These are phyloP conservation scores for Asterochloris erici DNA, from an alignment of 139 green algal genomes.

Conservation along the genomic window DNA sequence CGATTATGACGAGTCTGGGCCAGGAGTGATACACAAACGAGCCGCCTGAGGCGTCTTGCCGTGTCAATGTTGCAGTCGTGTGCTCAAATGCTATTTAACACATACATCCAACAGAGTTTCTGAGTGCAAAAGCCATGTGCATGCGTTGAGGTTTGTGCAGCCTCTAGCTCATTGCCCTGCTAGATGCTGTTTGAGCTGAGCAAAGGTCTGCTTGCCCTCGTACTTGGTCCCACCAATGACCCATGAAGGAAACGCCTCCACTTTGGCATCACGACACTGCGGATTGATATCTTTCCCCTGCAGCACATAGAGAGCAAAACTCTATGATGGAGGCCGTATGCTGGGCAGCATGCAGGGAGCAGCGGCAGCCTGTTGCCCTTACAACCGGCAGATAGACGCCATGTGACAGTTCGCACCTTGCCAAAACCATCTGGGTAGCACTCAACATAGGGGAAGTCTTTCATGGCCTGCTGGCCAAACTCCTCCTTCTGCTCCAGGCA, in stretches of 20 bases:
- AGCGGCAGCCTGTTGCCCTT: not conserved
- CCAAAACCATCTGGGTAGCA: constrained; percentile 94
- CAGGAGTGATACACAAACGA: constrained; percentile 61
- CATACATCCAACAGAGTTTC: not conserved
- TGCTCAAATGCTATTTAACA: not conserved
- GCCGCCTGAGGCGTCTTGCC: not conserved
- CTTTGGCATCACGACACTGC: constrained; percentile 68
- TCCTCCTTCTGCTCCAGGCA: constrained; percentile 93
- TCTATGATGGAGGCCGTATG: not conserved
- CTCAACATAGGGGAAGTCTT: constrained; percentile 94
- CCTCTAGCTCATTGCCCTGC: not conserved
- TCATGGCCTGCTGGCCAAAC: constrained; percentile 82
- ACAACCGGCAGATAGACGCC: not conserved
- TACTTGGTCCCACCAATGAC: constrained; percentile 81
- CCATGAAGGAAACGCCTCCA: constrained; percentile 95
- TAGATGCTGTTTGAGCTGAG: constrained; percentile 32
- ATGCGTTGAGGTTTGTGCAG: too few species aligned
- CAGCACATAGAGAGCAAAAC: not conserved
- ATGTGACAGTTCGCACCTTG: constrained; percentile 36
- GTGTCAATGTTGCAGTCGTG: not conserved
- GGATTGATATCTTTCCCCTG: constrained; percentile 64
- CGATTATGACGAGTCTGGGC: constrained; percentile 86
- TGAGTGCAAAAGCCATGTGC: too few species aligned
- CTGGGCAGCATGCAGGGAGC: not conserved
- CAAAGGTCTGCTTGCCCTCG: constrained; percentile 46